Percentiles rank a stretch among this genome's conserved stretches.
These are phyloP conservation scores for Scedosporium apiospermum DNA, from an alignment of 2,329 filamentous ascomycete genomes.

Conservation along the genomic window DNA sequence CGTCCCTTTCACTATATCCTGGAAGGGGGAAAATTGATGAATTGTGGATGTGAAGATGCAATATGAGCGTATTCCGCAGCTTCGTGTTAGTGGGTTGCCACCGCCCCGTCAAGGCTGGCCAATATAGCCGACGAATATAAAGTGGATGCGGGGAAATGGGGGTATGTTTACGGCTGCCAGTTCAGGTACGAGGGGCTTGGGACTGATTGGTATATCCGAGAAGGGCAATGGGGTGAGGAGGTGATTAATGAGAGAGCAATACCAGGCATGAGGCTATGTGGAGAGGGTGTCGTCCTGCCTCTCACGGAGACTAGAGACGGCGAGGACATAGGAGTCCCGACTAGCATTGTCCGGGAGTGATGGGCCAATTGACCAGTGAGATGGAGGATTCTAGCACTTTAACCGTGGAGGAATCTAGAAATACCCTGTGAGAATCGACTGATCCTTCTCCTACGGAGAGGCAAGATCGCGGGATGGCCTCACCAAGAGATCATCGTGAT, in stretches of 20 bases:
- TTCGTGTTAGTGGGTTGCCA: background rate
- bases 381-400: too few species aligned
- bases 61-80: background rate
- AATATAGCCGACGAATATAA: constrained; percentile 1
- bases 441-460: too few species aligned
- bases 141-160: background rate
- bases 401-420: too few species aligned
- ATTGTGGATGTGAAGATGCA: background rate
- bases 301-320: too few species aligned
- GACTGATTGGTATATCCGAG: background rate
- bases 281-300: too few species aligned
- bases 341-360: too few species aligned
- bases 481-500: too few species aligned
- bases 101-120: background rate
- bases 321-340: too few species aligned
- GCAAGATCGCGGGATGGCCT: too few species aligned
- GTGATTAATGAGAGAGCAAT: too few species aligned
- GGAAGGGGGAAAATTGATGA: background rate
- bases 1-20: background rate
- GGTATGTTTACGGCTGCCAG: background rate
- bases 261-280: background rate
- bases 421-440: too few species aligned
- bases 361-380: too few species aligned
- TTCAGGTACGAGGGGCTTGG: background rate
- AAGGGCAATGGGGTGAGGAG: background rate